A percentile compares a stretch with the other conserved stretches of the same genome.
phyloP scores from a whole-genome alignment of 768 basidiomycete genomes.

The Kwoniella sp. region DNA sequence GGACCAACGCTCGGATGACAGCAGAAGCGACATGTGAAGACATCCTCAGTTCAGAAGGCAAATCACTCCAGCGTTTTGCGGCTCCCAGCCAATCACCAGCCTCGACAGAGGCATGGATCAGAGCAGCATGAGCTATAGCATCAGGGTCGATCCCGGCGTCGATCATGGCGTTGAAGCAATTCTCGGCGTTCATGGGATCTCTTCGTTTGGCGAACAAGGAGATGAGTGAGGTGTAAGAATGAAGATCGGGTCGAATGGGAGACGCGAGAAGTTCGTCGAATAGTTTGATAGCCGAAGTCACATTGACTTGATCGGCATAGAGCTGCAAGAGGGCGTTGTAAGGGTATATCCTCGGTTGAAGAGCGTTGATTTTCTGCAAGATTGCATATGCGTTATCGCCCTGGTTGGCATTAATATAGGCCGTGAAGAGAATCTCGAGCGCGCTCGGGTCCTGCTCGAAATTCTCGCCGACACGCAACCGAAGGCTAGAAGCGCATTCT shows the following conservation, averaged over 20 bases:
- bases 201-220: conserved; percentile 65
- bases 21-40: conserved; percentile 66
- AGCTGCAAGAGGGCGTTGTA: conserved; percentile 39
- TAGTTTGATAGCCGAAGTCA: conserved; percentile 28
- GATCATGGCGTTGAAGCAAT: conserved; percentile 68
- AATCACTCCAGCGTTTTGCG: conserved; percentile 68
- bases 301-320: conserved; percentile 34
- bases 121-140: conserved; percentile 57
- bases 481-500: not conserved
- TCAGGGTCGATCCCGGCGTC: conserved; percentile 37
- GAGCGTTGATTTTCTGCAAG: conserved; percentile 19
- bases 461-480: conserved; percentile 5
- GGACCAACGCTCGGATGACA: conserved; percentile 78
- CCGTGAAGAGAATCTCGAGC: conserved; percentile 26
- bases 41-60: conserved; percentile 53
- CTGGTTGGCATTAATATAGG: conserved; percentile 36
- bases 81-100: conserved; percentile 77
- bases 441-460: conserved; percentile 1
- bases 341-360: conserved; percentile 19
- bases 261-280: conserved; percentile 52
- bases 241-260: conserved; percentile 58
- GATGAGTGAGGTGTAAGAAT: conserved; percentile 70
- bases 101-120: conserved; percentile 83
- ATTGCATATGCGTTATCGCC: conserved; percentile 19
- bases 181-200: conserved; percentile 69